Base-by-base conservation (phyloP, 768 basidiomycete species). In the Lactarius deliciosus region DNA sequence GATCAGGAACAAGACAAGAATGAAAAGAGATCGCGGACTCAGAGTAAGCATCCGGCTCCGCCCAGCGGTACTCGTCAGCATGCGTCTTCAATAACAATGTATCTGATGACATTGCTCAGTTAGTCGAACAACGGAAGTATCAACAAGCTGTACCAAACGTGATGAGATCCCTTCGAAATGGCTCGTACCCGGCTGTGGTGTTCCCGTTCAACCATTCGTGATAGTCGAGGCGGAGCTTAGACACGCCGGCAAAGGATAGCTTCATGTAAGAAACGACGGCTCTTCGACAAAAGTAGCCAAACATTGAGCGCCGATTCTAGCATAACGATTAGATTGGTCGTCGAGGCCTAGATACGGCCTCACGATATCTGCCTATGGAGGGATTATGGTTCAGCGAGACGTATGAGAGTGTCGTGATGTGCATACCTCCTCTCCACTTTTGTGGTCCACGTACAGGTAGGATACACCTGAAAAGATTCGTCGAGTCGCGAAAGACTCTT, bases 271-370 rank as follows among this genome's bases (percentile, higher is more conserved):
- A 87, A 58, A 91, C 81, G 67, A 83, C 87, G 73, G 89, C 92
- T 47, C 92, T 82, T 57, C 92, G 88, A 70, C 84, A 86, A 73
- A 93, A 94, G 71, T 86, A 91, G 2, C 91, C 93, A 74, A 93
- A 90, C 25, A 91, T 76, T 2, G 92, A 94, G 22, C 90, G 86
- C 32, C 89, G 86, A 61, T 80, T 81, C 92, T 93, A 58, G 15
- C 9, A 32, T 18, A 1, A 25, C 18, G 45, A 30, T 43, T 34
- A 45, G 57, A 62, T 18, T 34, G 57, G 22, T 54, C 55, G 11
- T 40, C 30, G 15, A 34, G 65, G 41, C 16, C 32, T 16, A 54
- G 47, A 25, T 50, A 58, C 25, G 34, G 7, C 69, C 72, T 60
- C 25, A 72, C 71, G 53, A 69, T 72, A 15, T 65, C 56, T 50